These are phyloP conservation scores for Volutella citrinella DNA, from an alignment of 2,329 filamentous ascomycete species.

Conservation along the genomic window DNA sequence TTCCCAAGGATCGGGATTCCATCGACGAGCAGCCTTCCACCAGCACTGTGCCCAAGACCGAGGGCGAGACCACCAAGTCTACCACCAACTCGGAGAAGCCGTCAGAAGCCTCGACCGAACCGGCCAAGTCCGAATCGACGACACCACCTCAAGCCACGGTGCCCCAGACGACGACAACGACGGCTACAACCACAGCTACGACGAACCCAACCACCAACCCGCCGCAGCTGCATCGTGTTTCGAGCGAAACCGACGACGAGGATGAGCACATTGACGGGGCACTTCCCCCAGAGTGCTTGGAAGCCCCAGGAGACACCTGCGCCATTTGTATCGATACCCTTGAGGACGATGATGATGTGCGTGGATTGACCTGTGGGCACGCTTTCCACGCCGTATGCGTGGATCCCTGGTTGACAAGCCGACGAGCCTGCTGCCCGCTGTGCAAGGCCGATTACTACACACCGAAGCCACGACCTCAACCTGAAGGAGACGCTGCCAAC, in stretches of 20 bases:
- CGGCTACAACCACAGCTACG: conserved; percentile 20
- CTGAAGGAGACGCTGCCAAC: conserved; percentile 35
- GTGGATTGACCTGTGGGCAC: conserved; percentile 93
- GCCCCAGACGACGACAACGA: conserved; percentile 22
- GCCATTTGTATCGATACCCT: conserved; percentile 94
- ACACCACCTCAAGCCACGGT: conserved; percentile 13
- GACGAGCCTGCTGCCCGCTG: conserved; percentile 91
- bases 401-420: conserved; percentile 93
- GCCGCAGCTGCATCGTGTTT: conserved; percentile 35
- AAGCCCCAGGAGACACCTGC: conserved; percentile 84
- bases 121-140: conserved; percentile 20
- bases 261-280: conserved; percentile 82
- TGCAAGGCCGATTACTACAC: conserved; percentile 98
- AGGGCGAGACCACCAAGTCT: conserved; percentile 16
- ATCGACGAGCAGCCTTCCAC: conserved; percentile 38
- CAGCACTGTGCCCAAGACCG: conserved; percentile 14
- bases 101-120: conserved; percentile 16
- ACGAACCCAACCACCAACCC: conserved; percentile 4
- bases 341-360: conserved; percentile 93
- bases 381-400: conserved; percentile 95
- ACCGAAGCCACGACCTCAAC: conserved; percentile 74
- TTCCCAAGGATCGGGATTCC: conserved; percentile 45
- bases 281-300: conserved; percentile 75
- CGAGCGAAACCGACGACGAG: conserved; percentile 59
- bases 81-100: conserved; percentile 7